Base-by-base conservation (phyloP, 2,329 filamentous ascomycete genomes). In the Rosellinia necatrix region DNA sequence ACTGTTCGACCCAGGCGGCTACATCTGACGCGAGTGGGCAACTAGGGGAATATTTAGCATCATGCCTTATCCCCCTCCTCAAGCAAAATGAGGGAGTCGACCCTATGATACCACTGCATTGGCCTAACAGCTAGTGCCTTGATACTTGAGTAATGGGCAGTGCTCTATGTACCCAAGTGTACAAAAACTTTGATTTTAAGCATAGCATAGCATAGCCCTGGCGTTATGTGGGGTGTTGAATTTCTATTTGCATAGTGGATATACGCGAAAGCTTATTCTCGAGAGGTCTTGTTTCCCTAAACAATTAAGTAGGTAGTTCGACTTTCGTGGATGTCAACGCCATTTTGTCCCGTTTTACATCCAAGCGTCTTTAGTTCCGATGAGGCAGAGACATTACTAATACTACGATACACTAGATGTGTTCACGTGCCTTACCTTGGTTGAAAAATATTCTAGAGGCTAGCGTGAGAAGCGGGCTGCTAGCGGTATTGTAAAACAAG, bases 11-110 rank as follows among this genome's bases (percentile, higher is more conserved):
- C 2, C 1, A 17, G 15, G 7, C 37, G 8, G 24, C 21, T 15
- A 6, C 34, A 10, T 8, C 8, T 22, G 15, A 9, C 22, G 12
- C n/a, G 8, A 19, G 12, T 13, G 22, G 38, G 27, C 30, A 47
- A 3, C 17, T 13, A 7, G 27, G 2, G 6, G n/a, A 24, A 17
- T 72, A 75, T 22, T 74, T 74, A 5, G 66, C 75, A 9, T 73
- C 77, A 41, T 65, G 70, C 53, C 65, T 83, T 44, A 68, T 72
- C 41, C 75, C 81, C 57, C 70, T 71, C 5, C 81, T 81, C 76
- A 72, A 67, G 35, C 69, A 70, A 49, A 75, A 74, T 10, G 70
- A 70, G 42, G 66, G 46, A 51, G 55, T 66, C n/a, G 68, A 70
- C 42, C 34, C 60, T 3, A 59, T 17, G 24, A 69, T 69, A 50